A percentile compares a stretch with the other conserved stretches of the same genome.
These are phyloP conservation scores for Penicillium lagena DNA, from an alignment of 495 filamentous ascomycete genomes.

Conservation along the genomic window DNA sequence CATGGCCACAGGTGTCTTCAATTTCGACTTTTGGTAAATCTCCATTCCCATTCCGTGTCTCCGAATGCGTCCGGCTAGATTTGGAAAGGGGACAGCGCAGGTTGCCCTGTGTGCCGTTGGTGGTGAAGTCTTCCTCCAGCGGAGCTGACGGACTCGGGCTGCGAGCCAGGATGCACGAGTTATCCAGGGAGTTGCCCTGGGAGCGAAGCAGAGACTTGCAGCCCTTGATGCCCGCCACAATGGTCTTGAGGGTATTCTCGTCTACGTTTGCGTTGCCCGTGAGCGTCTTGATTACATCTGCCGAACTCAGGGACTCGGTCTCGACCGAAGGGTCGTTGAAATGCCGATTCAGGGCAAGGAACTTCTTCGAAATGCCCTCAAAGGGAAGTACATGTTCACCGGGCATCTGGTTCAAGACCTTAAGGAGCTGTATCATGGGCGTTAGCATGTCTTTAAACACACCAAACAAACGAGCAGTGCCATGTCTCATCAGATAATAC, in stretches of 20 bases:
- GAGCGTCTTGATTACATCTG: slow-evolving; percentile 41
- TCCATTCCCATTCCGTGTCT: slow-evolving; percentile 14
- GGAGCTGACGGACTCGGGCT: slow-evolving; percentile 25
- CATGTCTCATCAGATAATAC: slow-evolving; percentile 46
- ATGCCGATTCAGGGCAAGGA: too few species aligned
- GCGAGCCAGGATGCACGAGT: slow-evolving; percentile 33
- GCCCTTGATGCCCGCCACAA: slow-evolving; percentile 34
- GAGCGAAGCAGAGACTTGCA: slow-evolving; percentile 31
- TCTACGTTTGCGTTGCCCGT: slow-evolving; percentile 38
- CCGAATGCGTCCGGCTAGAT: slow-evolving; percentile 18
- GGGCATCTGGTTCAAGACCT: too few species aligned
- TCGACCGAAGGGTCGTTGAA: slow-evolving; percentile 17
- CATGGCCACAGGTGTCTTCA: slow-evolving; percentile 28
- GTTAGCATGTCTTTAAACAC: slow-evolving; percentile 13
- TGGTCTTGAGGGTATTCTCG: slow-evolving; percentile 29
- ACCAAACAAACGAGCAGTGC: slow-evolving; percentile 3
- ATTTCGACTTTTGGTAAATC: slow-evolving; percentile 22
- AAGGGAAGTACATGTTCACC: too few species aligned
- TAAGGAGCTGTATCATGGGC: not conserved
- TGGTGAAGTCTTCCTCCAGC: slow-evolving; percentile 42
- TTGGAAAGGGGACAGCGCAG: slow-evolving; percentile 43
- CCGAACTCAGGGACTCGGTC: slow-evolving; percentile 28
- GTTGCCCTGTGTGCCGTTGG: slow-evolving; percentile 35
- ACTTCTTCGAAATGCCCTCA: too few species aligned
- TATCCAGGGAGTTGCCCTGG: slow-evolving; percentile 18